phyloP scores from a whole-genome alignment of 805 yeast species.

The Metschnikowia corniflorae region DNA sequence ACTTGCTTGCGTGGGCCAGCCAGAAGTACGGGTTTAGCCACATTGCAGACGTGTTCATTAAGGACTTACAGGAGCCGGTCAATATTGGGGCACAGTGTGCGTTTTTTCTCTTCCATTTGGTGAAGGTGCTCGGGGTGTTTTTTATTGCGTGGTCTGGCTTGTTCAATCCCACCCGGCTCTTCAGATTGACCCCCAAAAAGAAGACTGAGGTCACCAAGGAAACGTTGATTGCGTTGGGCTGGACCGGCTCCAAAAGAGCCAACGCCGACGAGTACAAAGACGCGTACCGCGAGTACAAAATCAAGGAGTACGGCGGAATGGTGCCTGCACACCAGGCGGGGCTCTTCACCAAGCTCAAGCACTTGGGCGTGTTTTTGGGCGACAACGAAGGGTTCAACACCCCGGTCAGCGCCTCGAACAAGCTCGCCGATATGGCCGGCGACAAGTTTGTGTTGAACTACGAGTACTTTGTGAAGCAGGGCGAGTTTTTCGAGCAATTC shows the following conservation, averaged over 20 bases:
- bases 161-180: constrained; percentile 61
- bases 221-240: constrained; percentile 65
- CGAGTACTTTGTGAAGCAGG: constrained; percentile 51
- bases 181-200: constrained; percentile 27
- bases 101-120: constrained; percentile 68
- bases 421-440: constrained; percentile 30
- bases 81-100: constrained; percentile 52
- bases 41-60: constrained; percentile 45
- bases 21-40: constrained; percentile 34
- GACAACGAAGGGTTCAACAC: constrained; percentile 82
- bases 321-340: constrained; percentile 76
- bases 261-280: constrained; percentile 68
- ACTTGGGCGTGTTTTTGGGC: constrained; percentile 61
- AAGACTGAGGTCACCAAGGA: constrained; percentile 44
- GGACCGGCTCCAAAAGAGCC: constrained; percentile 90
- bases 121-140: constrained; percentile 58
- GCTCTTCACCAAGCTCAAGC: constrained; percentile 51
- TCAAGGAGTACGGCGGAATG: constrained; percentile 69
- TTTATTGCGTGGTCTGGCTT: constrained; percentile 63
- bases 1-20: constrained; percentile 21
- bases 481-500: constrained; percentile 44
- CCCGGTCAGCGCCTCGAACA: constrained; percentile 42
- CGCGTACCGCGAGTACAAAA: constrained; percentile 58
- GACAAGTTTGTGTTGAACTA: constrained; percentile 51
- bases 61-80: constrained; percentile 44